Base-by-base conservation (phyloP, 495 filamentous ascomycete species). In the Margaritispora aquatica region DNA sequence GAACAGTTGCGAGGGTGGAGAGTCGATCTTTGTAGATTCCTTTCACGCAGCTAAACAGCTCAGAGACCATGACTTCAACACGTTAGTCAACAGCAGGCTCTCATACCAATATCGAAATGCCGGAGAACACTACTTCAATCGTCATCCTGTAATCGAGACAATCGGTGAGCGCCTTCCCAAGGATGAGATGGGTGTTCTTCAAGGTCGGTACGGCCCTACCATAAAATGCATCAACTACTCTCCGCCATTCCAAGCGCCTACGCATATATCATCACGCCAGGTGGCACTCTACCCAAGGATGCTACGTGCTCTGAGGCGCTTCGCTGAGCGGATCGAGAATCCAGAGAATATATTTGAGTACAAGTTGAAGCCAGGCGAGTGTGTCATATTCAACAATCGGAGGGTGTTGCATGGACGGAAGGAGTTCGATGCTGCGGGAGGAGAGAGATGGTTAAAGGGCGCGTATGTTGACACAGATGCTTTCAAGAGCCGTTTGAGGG, bases 381-480 rank as follows among this genome's bases (percentile, higher is more conserved):
- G 88, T 63, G 90, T 88, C 26, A 80, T 97, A 17, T 96, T 97
- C 70, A 83, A 91, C 63, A 97, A 97, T 67, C 71, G 83, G 22
- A 78, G 90, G 8, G 74, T 93, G 3, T 67, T 92, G 34, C 93
- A 97, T 74, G 92, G 88, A 0, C 76, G 93, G 23, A 75, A 74
- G 9, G 76, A 82, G 38, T 97, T 96, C 72, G 78, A 88, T 62
- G 73, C 80, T 8, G 55, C 55, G 1, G 41, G 56, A 0, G 84
- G 84, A 4, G 78, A 83, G 51, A 74, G 92, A 50, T 96, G 90
- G 90, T 70, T 96, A 21, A 90, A 88, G 67, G 93, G 92, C 2
- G 77, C 89, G 0, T 97, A 96, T 74, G 75, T 97, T 10, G 84
- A 90, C 51, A 72, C 80, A 2, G 88, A 96, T 73, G 82, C 80